These are phyloP conservation scores for Millerozyma acaciae DNA, from an alignment of 805 yeast genomes.

Conservation along the genomic window DNA sequence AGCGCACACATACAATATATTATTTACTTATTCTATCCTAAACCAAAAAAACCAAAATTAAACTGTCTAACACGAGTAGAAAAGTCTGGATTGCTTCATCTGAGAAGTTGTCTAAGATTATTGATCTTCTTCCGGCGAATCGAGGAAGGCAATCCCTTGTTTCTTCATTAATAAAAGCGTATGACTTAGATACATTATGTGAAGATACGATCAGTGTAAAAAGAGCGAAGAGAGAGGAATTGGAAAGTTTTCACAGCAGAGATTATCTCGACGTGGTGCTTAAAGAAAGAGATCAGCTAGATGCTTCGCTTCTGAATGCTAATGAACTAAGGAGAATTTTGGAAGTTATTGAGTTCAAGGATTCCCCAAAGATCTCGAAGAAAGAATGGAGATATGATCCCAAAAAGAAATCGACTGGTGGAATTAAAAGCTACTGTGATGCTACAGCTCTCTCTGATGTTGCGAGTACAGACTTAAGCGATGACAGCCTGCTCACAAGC, in stretches of 20 bases:
- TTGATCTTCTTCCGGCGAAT: constrained; percentile 52
- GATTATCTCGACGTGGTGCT: constrained; percentile 41
- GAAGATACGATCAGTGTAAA: constrained; percentile 18
- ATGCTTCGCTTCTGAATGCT: constrained; percentile 8
- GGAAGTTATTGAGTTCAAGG: constrained; percentile 1
- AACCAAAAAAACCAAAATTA: no score
- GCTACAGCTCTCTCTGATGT: no score
- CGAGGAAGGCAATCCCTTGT: constrained; percentile 47
- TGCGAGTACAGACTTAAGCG: no score
- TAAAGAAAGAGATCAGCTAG: constrained; percentile 13
- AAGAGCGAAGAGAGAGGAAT: constrained; percentile 31
- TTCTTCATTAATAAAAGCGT: constrained; percentile 38
- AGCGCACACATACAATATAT: no score
- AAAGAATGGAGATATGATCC: not conserved
- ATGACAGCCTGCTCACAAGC: no score
- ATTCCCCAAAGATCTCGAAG: not conserved
- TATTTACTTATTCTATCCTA: no score
- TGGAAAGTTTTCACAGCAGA: constrained; percentile 48
- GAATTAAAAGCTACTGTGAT: not conserved
- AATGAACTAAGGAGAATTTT: constrained; percentile 4
- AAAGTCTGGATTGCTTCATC: constrained; percentile 21
- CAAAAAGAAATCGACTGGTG: not conserved
- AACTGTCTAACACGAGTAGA: constrained; percentile 9
- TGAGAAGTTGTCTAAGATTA: constrained; percentile 12
- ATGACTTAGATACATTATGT: constrained; percentile 26